phyloP scores from a whole-genome alignment of 345 rosid genomes.

The Citrus unshiu region DNA sequence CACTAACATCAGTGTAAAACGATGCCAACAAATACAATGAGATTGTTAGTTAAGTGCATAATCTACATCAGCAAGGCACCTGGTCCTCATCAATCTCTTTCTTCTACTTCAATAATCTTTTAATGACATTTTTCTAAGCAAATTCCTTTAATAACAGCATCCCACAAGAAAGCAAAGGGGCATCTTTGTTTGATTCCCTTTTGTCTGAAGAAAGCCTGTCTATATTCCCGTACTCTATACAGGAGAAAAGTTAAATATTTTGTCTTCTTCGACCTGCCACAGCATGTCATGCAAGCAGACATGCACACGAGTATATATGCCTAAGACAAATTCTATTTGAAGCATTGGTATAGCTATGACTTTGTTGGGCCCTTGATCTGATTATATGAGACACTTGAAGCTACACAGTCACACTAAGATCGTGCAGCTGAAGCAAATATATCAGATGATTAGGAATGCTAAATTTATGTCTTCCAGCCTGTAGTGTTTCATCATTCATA shows the following conservation, averaged over 20 bases:
- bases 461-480: neutral
- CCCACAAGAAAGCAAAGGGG: neutral
- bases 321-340: neutral
- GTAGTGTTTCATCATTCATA: neutral
- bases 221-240: neutral
- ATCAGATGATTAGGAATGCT: neutral
- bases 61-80: slow-evolving; percentile 12
- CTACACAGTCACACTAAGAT: neutral
- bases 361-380: neutral
- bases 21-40: neutral
- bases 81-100: slow-evolving; percentile 20
- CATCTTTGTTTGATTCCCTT: slow-evolving; percentile 12
- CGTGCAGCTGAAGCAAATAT: neutral
- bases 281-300: neutral
- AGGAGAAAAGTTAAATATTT: neutral
- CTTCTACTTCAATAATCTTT: slow-evolving; percentile 18
- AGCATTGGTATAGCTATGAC: neutral
- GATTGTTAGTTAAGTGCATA: neutral
- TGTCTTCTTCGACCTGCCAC: neutral
- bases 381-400: neutral
- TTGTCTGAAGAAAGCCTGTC: neutral
- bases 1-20: neutral
- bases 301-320: neutral
- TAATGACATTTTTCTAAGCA: slow-evolving; percentile 11
- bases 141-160: neutral